These are phyloP conservation scores for Rhodomyrtus psidioides DNA, from an alignment of 441 rosid genomes.

Conservation along the genomic window DNA sequence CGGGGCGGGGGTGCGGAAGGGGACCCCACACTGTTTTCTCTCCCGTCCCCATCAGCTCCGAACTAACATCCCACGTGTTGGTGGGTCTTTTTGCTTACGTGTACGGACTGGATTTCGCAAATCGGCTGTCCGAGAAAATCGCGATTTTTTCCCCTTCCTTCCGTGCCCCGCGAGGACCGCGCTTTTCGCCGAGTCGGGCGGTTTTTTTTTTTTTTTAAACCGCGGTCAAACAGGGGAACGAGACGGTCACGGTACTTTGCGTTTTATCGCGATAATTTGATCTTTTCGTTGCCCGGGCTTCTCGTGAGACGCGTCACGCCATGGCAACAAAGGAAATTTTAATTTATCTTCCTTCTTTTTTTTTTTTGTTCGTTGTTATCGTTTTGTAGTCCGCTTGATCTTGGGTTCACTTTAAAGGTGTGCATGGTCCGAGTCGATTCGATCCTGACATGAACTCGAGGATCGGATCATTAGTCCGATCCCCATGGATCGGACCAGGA, in stretches of 20 bases:
- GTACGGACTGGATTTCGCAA: conserved; percentile 1
- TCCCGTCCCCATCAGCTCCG: conserved; percentile 16
- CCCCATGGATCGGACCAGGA: no score
- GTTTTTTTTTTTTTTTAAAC: not conserved
- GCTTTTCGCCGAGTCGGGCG: not conserved
- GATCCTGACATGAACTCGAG: no score
- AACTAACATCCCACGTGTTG: not conserved
- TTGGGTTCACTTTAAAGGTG: no score
- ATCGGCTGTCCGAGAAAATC: not conserved
- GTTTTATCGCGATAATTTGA: conserved; percentile 6
- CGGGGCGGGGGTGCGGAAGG: conserved; percentile 46
- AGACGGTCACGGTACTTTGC: not conserved
- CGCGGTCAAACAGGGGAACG: not conserved
- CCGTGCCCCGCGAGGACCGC: not conserved
- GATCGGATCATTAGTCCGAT: no score
- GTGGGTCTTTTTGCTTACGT: not conserved
- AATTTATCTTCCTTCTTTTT: not conserved
- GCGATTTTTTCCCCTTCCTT: not conserved
- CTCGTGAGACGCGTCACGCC: not conserved
- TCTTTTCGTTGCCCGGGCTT: not conserved
- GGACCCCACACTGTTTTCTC: conserved; percentile 17
- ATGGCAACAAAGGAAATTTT: not conserved
- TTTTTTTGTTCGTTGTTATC: no score
- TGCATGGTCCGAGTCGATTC: no score
- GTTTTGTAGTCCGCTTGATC: no score